A percentile compares a stretch with the other conserved stretches of the same genome.
These are phyloP conservation scores for Arthroderma uncinatum DNA, from an alignment of 2,329 filamentous ascomycete species.

Conservation along the genomic window DNA sequence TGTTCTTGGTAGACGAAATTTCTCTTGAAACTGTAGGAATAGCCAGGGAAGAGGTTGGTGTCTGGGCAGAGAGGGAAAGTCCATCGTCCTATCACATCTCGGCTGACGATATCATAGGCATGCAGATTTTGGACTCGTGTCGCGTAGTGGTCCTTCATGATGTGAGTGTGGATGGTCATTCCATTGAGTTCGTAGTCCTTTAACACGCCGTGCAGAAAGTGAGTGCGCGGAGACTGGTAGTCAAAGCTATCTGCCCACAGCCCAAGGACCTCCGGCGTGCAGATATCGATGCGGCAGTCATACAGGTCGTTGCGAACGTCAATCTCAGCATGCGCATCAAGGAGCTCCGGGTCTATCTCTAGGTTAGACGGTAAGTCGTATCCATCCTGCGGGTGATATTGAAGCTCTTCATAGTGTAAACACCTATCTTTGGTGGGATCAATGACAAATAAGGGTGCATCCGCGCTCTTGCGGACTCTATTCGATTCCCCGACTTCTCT, in stretches of 20 bases:
- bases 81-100: conserved; percentile 78
- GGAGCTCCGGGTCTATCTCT: conserved; percentile 66
- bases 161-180: conserved; percentile 88
- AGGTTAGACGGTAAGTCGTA: conserved; percentile 47
- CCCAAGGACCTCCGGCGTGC: conserved; percentile 86
- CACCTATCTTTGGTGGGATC: conserved; percentile 70
- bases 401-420: conserved; percentile 88
- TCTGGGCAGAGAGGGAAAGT: conserved; percentile 82
- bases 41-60: conserved; percentile 67
- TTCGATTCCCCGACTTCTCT: conserved; percentile 65
- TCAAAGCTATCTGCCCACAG: conserved; percentile 97
- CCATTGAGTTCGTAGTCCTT: conserved; percentile 97
- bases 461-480: conserved; percentile 62
- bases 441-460: conserved; percentile 74
- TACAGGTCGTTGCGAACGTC: conserved; percentile 80
- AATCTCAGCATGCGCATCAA: conserved; percentile 62
- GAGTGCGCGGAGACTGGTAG: conserved; percentile 77
- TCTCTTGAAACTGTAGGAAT: conserved; percentile 61
- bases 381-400: conserved; percentile 45
- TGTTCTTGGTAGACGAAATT: conserved; percentile 68
- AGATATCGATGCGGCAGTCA: conserved; percentile 93
- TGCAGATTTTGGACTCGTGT: conserved; percentile 76
- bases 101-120: conserved; percentile 79
- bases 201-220: conserved; percentile 82
- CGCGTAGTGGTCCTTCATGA: conserved; percentile 72